Base-by-base conservation (phyloP, 768 basidiomycete species). In the Chalciporus pseudorubinellus region DNA sequence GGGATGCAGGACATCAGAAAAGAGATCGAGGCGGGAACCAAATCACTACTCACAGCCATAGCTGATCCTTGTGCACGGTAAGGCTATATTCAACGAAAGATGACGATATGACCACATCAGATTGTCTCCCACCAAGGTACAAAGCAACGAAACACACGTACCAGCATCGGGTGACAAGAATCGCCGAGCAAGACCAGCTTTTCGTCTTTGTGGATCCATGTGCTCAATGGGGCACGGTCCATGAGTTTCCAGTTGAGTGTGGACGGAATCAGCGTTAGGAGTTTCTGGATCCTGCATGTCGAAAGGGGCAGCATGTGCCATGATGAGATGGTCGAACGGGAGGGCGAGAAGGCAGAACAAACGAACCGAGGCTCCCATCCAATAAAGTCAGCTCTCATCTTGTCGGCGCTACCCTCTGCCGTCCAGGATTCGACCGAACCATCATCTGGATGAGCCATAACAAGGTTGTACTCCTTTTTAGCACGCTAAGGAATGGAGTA, bases 111-210 rank as follows among this genome's bases (percentile, higher is more conserved):
- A n/a, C 4, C n/a, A 4, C 12, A 26, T 50, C 14, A 39, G 49
- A 11, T 18, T 13, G n/a, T 19, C 33, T 24, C 16, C 13, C 16
- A 10, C 12, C 24, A 50, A 26, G 3, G 26, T 28, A 28, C 12
- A 1, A 24, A 38, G 16, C 10, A 40, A 14, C 4, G 1, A 21
- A 6, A 19, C n/a, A 6, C 33, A 24, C 69, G 36, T 46, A 71
- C 67, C 24, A 81, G 67, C 77, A 82, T 82, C 2, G 82, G 76
- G 60, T 83, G 82, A 42, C 79, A 80, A 0, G 80, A 72, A 57
- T 83, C 82, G 2, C 81, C 81, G 0, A 83, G 66, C 14, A 83
- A 61, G 6, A 65, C 73, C 2, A 82, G 67, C 21, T 65, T 74
- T 3, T 73, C 74, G 16, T 65, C 64, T 31, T 57, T 55, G 61